These are phyloP conservation scores for Musa balbisiana DNA, from an alignment of 202 grass and related monocot species.

Conservation along the genomic window DNA sequence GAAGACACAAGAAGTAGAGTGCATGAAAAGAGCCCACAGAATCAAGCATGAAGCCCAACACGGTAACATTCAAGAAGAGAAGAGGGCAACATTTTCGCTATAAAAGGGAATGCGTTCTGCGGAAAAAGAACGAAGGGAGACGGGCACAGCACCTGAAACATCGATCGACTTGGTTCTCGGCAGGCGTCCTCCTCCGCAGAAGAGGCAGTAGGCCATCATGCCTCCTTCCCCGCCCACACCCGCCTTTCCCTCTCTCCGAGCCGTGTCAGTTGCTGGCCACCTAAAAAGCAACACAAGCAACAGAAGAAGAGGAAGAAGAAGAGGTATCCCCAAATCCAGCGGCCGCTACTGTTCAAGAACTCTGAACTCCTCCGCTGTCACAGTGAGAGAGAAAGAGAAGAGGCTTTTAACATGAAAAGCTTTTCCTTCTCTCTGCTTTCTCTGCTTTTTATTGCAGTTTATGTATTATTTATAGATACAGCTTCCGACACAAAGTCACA, in stretches of 20 bases:
- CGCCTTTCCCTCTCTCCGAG: background rate
- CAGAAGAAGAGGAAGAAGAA: background rate
- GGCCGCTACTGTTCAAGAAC: background rate
- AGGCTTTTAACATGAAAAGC: constrained; percentile 10
- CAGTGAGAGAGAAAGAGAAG: background rate
- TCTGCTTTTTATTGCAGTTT: constrained; percentile 16
- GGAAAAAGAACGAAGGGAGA: background rate
- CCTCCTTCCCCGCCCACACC: constrained; percentile 49
- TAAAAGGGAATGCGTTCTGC: background rate
- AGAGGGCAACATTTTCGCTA: constrained; percentile 10
- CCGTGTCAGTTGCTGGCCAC: constrained; percentile 15
- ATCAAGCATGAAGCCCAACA: background rate
- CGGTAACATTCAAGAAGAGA: background rate
- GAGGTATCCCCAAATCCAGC: background rate
- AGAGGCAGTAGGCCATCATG: constrained; percentile 38
- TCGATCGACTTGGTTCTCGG: background rate
- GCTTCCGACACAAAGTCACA: constrained; percentile 3
- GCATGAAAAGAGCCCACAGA: background rate
- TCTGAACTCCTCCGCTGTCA: background rate
- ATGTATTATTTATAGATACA: constrained; percentile 3
- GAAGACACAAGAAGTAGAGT: background rate
- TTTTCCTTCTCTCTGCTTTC: background rate
- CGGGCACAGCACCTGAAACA: constrained; percentile 3
- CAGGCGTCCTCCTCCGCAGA: background rate
- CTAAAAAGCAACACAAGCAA: background rate